Evolutionary conservation across 441 rosid species (phyloP).

Genomic region (Mallotus japonicus): DNA sequence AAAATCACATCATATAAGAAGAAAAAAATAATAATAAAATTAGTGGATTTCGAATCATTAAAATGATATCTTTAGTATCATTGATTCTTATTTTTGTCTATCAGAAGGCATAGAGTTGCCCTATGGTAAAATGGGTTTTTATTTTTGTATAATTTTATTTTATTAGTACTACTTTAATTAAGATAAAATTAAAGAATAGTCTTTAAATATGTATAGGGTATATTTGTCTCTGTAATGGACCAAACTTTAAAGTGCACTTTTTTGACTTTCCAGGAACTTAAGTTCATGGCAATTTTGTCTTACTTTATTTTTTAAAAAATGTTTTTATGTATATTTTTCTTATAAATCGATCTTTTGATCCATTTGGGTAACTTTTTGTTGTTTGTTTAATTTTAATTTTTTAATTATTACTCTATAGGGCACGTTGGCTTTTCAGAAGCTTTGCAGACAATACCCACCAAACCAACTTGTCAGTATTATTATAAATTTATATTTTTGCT

Average conservation of each 20-base stretch:
- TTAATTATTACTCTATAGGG: slow-evolving; percentile 19
- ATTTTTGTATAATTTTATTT: neutral
- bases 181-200: neutral
- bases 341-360: neutral
- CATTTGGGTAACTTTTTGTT: slow-evolving; percentile 24
- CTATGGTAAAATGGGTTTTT: slow-evolving; percentile 7
- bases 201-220: slow-evolving; percentile 20
- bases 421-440: slow-evolving; percentile 47
- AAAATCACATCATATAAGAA: neutral
- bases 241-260: slow-evolving; percentile 31
- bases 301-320: slow-evolving; percentile 22
- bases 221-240: slow-evolving; percentile 36
- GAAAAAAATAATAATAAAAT: neutral
- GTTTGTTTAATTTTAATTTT: neutral
- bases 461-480: slow-evolving; percentile 24
- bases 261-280: slow-evolving; percentile 33
- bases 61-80: neutral
- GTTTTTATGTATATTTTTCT: neutral
- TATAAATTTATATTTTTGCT: neutral
- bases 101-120: neutral
- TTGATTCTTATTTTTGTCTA: too few relatives aligned
- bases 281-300: slow-evolving; percentile 33
- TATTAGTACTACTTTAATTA: neutral
- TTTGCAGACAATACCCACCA: slow-evolving; percentile 35
- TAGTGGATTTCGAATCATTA: slow-evolving; percentile 1